phyloP scores from a whole-genome alignment of 371 early-diverging fungal species.

The Mortierella sp. region DNA sequence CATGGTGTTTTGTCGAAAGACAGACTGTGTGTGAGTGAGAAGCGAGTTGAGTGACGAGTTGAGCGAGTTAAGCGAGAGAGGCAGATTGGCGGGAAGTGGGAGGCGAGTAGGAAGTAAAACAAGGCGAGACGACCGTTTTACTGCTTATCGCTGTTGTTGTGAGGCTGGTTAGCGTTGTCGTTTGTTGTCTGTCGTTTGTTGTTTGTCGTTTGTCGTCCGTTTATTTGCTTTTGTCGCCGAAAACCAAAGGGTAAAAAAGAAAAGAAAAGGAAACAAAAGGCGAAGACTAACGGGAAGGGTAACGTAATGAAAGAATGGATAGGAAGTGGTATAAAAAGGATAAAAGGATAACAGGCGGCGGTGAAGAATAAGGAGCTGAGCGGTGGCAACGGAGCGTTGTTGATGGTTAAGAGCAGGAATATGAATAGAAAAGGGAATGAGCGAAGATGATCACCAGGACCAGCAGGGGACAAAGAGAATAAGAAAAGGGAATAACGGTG shows the following conservation, averaged over 20 bases:
- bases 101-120: too few relatives aligned
- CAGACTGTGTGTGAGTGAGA: background rate
- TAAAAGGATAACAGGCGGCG: background rate
- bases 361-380: background rate
- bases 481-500: background rate
- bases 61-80: background rate
- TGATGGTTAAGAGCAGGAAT: background rate
- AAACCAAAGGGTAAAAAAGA: too few relatives aligned
- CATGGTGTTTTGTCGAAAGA: conserved; percentile 13
- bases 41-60: background rate
- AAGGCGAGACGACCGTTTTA: background rate
- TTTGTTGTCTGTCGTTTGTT: background rate
- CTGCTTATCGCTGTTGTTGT: background rate
- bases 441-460: background rate
- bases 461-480: background rate
- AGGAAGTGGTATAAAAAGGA: background rate
- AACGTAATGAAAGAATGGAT: background rate
- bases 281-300: background rate
- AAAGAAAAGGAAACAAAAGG: background rate
- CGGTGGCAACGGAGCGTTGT: background rate
- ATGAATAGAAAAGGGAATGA: background rate
- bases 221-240: background rate
- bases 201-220: background rate
- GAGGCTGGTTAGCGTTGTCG: background rate
- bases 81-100: background rate